A percentile compares a stretch with the other conserved stretches of the same genome.
These are phyloP conservation scores for Avena eriantha DNA, from an alignment of 176 grass and related monocot genomes.

Conservation along the genomic window DNA sequence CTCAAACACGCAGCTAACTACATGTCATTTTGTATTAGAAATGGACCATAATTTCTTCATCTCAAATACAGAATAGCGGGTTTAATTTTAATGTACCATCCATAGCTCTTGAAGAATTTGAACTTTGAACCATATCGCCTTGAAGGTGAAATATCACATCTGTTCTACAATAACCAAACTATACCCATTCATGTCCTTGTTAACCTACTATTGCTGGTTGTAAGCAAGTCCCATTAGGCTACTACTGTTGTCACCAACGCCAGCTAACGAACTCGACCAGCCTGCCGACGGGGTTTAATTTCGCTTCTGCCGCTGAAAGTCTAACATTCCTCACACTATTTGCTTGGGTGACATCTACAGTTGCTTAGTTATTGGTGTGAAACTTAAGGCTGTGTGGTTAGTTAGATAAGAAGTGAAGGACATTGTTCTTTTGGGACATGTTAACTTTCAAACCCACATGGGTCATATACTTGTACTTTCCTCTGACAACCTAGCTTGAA, in stretches of 20 bases:
- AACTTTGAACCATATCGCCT: neutral
- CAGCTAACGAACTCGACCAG: neutral
- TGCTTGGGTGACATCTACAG: neutral
- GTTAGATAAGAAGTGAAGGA: neutral
- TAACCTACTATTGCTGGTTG: neutral
- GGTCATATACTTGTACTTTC: neutral
- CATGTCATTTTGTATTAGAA: neutral
- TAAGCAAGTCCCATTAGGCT: neutral
- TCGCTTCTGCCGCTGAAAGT: neutral
- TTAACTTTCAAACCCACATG: constrained; percentile 18
- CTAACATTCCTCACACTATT: neutral
- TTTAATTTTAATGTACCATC: constrained; percentile 13
- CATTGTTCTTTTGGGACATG: neutral
- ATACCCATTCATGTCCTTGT: neutral
- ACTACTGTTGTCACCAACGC: neutral
- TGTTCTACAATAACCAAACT: neutral
- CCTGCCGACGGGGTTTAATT: neutral
- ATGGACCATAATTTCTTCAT: constrained; percentile 4
- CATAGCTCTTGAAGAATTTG: constrained; percentile 14
- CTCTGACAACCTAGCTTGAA: neutral
- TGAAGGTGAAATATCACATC: constrained; percentile 23
- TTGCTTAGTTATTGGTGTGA: constrained; percentile 12
- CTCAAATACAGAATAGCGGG: constrained; percentile 13
- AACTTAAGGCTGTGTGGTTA: neutral
- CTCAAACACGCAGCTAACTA: neutral